phyloP scores from a whole-genome alignment of 2,329 filamentous ascomycete species.

The Nemania abortiva region DNA sequence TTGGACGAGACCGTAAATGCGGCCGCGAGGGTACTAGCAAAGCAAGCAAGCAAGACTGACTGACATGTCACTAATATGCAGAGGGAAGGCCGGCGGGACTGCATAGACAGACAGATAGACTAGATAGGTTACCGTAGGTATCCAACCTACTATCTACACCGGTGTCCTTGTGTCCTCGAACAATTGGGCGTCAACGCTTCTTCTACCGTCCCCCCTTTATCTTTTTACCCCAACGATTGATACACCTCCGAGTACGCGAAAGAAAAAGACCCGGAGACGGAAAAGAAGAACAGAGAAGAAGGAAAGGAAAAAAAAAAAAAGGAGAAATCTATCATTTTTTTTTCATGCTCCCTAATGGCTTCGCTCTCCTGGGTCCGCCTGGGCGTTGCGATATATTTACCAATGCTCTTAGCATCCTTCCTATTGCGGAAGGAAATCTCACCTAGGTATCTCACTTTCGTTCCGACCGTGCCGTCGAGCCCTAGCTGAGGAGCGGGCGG shows the following conservation, averaged over 20 bases:
- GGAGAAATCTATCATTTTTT: not conserved
- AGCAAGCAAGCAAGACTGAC: conserved; percentile 22
- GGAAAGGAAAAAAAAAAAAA: not conserved
- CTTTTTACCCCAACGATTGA: conserved; percentile 2
- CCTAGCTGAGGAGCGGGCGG: conserved; percentile 16
- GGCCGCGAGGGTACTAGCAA: conserved; percentile 17
- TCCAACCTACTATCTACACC: conserved; percentile 4
- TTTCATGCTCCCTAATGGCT: not conserved
- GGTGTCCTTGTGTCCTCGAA: conserved; percentile 7
- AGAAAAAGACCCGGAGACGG: not conserved
- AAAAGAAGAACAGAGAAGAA: not conserved
- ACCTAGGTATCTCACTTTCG: not conserved
- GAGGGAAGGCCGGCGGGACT: conserved; percentile 4
- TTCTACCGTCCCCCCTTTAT: not conserved
- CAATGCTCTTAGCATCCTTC: conserved; percentile 13
- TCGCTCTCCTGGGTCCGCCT: conserved; percentile 28
- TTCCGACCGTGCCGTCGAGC: conserved; percentile 4
- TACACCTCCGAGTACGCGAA: conserved; percentile 5
- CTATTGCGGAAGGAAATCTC: conserved; percentile 11
- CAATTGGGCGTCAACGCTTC: conserved; percentile 30
- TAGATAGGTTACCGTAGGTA: not conserved
- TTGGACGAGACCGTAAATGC: conserved; percentile 27
- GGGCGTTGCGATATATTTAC: conserved; percentile 23
- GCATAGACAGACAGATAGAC: not conserved
- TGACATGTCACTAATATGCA: conserved; percentile 28